Evolutionary conservation across 2,329 filamentous ascomycete genomes (phyloP), one percentile per base, ranked within the genome.

Genomic region (Scedosporium apiospermum): DNA sequence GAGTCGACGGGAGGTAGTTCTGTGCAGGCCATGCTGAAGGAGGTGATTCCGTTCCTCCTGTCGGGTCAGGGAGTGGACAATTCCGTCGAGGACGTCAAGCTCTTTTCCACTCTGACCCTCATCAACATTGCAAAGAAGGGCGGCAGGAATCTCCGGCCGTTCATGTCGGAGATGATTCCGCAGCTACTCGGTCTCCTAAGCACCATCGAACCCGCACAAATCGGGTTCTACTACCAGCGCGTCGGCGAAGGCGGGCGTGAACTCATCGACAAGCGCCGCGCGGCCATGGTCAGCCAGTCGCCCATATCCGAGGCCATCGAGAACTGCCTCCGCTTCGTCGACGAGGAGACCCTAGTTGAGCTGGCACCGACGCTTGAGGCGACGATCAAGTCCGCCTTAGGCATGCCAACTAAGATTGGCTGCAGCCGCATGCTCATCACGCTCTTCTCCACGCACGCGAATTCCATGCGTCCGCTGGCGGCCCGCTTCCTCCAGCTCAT

Each of bases 261-360:
- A 67, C 87, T 93, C 69, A 91, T 99, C 62, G 95, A 99, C 73
- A 93, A 91, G 71, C 83, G 92, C 73, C 84, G 95, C 62, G 86
- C 95, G 14, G 87, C 85, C 46, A 89, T 87, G 71, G 91, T 97
- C 34, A 89, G 91, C 30, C 86, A 85, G 61, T 96, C 91, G 16
- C 93, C 95, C 0, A 87, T 99, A 66, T 96, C 93, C 69, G 93
- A 97, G 72, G 92, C 92, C 1, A 91, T 98, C 63, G 91, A 96
- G 68, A 85, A 93, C 66, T 91, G 90, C 69, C 83, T 99, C 38
- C 91, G 96, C 64, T 86, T 90, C 61, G 81, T 96, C 1, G 91
- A 98, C 70, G 87, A 86, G 6, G 77, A 80, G 4, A 87, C 89
- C n/a, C 93, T 97, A 85, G 81, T 82, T 57, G 80, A 86, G 21